Evolutionary conservation across 2,329 filamentous ascomycete genomes (phyloP).

Genomic region (Fusarium floridanum): DNA sequence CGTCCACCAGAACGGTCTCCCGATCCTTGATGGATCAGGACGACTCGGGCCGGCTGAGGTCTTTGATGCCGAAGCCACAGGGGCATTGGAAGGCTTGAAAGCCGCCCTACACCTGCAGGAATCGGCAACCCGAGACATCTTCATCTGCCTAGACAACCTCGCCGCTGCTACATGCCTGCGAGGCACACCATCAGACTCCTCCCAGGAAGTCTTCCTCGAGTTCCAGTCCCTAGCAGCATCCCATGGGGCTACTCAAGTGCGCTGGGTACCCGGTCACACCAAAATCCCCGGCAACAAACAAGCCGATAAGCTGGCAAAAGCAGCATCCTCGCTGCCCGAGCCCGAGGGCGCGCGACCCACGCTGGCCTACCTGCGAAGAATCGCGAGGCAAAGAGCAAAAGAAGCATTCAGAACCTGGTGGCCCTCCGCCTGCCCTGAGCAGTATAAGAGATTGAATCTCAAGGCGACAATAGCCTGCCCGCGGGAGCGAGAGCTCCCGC

Average conservation of each 20-base stretch:
- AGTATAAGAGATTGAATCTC: not conserved
- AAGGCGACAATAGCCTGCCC: not conserved
- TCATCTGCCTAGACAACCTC: slow-evolving; percentile 32
- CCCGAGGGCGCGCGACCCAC: not conserved
- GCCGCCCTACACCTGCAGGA: not conserved
- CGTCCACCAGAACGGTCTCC: slow-evolving; percentile 12
- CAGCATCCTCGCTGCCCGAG: not conserved
- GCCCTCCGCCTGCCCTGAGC: not conserved
- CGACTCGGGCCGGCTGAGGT: slow-evolving; percentile 25
- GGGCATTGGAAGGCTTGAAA: slow-evolving; percentile 22
- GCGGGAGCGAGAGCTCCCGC: not conserved
- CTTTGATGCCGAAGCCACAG: slow-evolving; percentile 28
- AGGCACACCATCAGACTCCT: slow-evolving; percentile 30
- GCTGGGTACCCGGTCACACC: not conserved
- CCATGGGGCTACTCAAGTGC: not conserved
- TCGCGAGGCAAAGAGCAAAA: not conserved
- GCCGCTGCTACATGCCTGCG: slow-evolving; percentile 21
- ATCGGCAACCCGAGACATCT: slow-evolving; percentile 17
- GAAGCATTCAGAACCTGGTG: not conserved
- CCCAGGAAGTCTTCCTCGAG: slow-evolving; percentile 26
- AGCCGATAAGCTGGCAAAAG: no score
- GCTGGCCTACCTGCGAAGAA: not conserved
- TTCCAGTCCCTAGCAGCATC: slow-evolving; percentile 8
- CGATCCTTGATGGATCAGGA: slow-evolving; percentile 9
- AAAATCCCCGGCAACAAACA: not conserved